phyloP scores from a whole-genome alignment of 805 yeast species.

The Blastobotrys americana region DNA sequence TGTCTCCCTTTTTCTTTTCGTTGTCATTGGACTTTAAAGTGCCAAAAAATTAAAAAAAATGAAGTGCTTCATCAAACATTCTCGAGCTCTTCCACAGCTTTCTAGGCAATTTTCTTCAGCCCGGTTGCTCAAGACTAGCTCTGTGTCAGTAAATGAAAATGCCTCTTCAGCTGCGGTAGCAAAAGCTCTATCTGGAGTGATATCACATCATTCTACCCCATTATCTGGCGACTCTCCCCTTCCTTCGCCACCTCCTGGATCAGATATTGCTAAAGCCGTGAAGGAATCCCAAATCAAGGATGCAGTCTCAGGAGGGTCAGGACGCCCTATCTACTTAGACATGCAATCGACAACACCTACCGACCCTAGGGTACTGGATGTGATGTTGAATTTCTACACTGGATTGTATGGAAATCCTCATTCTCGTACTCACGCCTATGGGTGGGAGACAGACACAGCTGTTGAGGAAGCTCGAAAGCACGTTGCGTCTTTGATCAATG shows the following conservation, averaged over 20 bases:
- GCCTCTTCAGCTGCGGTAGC: slow-evolving; percentile 12
- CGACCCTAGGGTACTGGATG: slow-evolving; percentile 81
- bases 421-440: slow-evolving; percentile 92
- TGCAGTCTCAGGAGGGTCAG: slow-evolving; percentile 11
- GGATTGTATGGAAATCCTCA: slow-evolving; percentile 98
- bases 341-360: slow-evolving; percentile 99
- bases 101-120: not conserved
- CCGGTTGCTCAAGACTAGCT: not conserved
- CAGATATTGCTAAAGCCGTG: slow-evolving; percentile 17
- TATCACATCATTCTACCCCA: slow-evolving; percentile 8
- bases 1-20: too few species aligned
- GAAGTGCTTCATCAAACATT: slow-evolving; percentile 1
- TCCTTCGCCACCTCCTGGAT: slow-evolving; percentile 20
- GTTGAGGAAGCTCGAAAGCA: slow-evolving; percentile 81
- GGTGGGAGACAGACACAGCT: slow-evolving; percentile 96
- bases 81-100: not conserved
- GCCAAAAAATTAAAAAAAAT: too few species aligned
- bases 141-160: not conserved
- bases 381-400: slow-evolving; percentile 41
- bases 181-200: slow-evolving; percentile 14
- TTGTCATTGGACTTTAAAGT: too few species aligned
- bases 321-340: slow-evolving; percentile 88
- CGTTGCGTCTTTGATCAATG: slow-evolving; percentile 76
- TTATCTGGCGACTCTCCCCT: slow-evolving; percentile 6
- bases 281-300: slow-evolving; percentile 13